These are phyloP conservation scores for Neocucurbitaria cava DNA, from an alignment of 2,329 filamentous ascomycete species.

Conservation along the genomic window DNA sequence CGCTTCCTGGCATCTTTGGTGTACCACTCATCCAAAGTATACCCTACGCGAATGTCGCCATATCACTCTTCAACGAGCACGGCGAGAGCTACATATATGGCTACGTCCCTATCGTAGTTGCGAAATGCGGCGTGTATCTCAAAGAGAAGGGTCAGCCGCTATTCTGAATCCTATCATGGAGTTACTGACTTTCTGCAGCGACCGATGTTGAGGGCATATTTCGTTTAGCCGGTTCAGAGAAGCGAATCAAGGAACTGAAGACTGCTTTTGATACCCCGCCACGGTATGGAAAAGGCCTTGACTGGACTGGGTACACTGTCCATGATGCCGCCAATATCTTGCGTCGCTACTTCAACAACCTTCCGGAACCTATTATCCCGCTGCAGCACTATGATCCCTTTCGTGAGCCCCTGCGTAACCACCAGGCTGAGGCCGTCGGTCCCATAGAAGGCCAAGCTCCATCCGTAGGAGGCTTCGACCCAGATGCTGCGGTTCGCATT, in stretches of 20 bases:
- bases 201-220: conserved; percentile 97
- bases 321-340: conserved; percentile 98
- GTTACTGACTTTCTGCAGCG: conserved; percentile 61
- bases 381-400: conserved; percentile 92
- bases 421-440: conserved; percentile 74
- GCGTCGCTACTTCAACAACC: conserved; percentile 91
- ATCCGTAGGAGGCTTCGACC: conserved; percentile 75
- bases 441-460: conserved; percentile 70
- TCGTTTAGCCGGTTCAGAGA: conserved; percentile 92
- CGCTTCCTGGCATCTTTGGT: conserved; percentile 85
- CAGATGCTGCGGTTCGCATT: conserved; percentile 75
- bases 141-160: conserved; percentile 85
- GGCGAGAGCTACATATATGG: conserved; percentile 98
- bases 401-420: conserved; percentile 76
- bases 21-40: conserved; percentile 93
- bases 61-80: conserved; percentile 90
- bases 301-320: conserved; percentile 97
- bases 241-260: conserved; percentile 97
- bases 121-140: conserved; percentile 95
- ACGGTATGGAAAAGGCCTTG: conserved; percentile 92
- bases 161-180: background rate
- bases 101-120: conserved; percentile 97
- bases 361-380: conserved; percentile 96
- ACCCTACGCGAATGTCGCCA: conserved; percentile 96
- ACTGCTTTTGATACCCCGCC: conserved; percentile 85